These are phyloP conservation scores for Strigomonas culicis DNA, from an alignment of 208 protist species.

Conservation along the genomic window DNA sequence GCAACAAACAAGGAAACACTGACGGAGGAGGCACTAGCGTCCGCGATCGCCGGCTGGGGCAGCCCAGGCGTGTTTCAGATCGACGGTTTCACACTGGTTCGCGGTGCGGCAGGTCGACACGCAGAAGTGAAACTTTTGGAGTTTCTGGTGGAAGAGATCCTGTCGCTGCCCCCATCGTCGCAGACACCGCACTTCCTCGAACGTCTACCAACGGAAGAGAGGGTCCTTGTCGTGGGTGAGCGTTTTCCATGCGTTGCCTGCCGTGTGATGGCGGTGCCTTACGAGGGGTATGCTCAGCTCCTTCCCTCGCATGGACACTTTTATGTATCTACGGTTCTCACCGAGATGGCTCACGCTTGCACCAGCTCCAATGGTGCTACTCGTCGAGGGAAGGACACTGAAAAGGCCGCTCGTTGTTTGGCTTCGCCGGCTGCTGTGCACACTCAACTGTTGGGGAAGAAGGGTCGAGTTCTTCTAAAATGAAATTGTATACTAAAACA, in stretches of 20 bases:
- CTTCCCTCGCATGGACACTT: constrained; percentile 46
- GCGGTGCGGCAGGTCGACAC: constrained; percentile 27
- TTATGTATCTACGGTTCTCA: constrained; percentile 30
- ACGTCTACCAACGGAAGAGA: constrained; percentile 9
- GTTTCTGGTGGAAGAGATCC: constrained; percentile 17
- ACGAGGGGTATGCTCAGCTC: constrained; percentile 25
- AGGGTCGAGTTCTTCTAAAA: not conserved
- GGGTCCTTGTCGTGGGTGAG: constrained; percentile 34
- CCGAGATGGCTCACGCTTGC: not conserved
- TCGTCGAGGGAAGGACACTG: not conserved
- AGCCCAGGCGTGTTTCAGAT: constrained; percentile 34
- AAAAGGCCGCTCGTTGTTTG: not conserved
- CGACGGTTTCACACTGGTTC: constrained; percentile 27
- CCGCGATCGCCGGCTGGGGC: constrained; percentile 26
- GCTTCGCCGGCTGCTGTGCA: not conserved
- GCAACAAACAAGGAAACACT: constrained; percentile 47
- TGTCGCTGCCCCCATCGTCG: constrained; percentile 1
- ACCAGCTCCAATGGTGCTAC: not conserved
- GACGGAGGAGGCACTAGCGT: constrained; percentile 16
- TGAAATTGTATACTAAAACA: not conserved
- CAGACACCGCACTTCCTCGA: not conserved
- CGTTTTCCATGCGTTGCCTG: constrained; percentile 39
- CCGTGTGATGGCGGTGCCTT: constrained; percentile 26
- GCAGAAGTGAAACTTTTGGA: constrained; percentile 45
- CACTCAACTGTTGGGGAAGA: not conserved